Percentiles rank a stretch among this genome's conserved stretches.
phyloP scores from a whole-genome alignment of 2,329 filamentous ascomycete species.

The Aureobasidium sp. region DNA sequence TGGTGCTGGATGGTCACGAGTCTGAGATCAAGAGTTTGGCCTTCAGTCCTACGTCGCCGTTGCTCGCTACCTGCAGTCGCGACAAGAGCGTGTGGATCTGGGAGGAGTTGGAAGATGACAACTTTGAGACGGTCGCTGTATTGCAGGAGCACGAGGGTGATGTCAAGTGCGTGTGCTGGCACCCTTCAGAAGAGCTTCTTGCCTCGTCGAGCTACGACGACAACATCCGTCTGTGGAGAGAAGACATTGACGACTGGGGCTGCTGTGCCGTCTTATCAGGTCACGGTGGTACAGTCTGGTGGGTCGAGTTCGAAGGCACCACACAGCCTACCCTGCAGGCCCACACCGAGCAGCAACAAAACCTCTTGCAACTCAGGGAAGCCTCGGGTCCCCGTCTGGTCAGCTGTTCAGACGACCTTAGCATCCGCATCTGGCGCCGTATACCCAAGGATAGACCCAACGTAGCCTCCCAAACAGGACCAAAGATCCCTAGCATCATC shows the following conservation, averaged over 20 bases:
- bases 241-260: constrained; percentile 90
- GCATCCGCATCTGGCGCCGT: constrained; percentile 71
- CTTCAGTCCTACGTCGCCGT: constrained; percentile 66
- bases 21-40: constrained; percentile 80
- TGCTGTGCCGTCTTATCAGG: constrained; percentile 76
- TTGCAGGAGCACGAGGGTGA: constrained; percentile 91
- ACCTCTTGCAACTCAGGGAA: constrained; percentile 33
- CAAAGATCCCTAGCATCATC: constrained; percentile 82
- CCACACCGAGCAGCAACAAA: constrained; percentile 28
- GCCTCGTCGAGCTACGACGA: constrained; percentile 94
- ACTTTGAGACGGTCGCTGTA: constrained; percentile 94
- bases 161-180: constrained; percentile 92
- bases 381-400: constrained; percentile 54
- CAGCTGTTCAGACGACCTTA: constrained; percentile 79
- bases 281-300: constrained; percentile 85
- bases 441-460: constrained; percentile 48
- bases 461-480: constrained; percentile 34
- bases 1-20: constrained; percentile 91
- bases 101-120: constrained; percentile 92
- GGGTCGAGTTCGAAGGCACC: constrained; percentile 58
- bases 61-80: constrained; percentile 81
- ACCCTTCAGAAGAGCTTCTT: constrained; percentile 69
- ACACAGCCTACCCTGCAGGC: constrained; percentile 28
- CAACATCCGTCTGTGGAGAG: constrained; percentile 78
- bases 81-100: constrained; percentile 98